Evolutionary conservation across 306 rosid genomes (phyloP).

Genomic region (Cicer judaicum): DNA sequence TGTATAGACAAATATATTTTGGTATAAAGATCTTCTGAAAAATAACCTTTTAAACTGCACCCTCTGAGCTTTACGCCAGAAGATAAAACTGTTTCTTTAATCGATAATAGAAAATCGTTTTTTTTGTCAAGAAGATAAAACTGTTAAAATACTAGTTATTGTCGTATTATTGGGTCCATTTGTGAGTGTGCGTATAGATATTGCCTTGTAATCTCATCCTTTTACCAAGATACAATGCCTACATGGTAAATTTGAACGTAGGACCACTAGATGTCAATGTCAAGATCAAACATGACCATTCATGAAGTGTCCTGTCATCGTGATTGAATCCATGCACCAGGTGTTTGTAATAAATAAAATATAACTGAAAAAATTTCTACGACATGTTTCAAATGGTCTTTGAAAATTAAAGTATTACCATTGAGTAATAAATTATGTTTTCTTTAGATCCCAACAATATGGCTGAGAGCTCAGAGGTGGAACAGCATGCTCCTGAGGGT

Average conservation of each 20-base stretch:
- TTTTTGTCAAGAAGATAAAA: background rate
- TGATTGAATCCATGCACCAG: conserved; percentile 20
- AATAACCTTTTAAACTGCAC: conserved; percentile 11
- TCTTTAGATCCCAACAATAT: conserved; percentile 21
- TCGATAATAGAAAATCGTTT: too few species aligned
- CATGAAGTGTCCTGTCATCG: background rate
- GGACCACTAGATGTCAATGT: conserved; percentile 13
- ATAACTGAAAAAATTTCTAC: background rate
- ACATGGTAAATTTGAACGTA: background rate
- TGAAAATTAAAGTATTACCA: background rate
- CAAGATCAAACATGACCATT: conserved; percentile 12
- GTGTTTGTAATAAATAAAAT: conserved; percentile 10
- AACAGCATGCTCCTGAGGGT: conserved; percentile 18
- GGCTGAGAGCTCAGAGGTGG: conserved; percentile 13
- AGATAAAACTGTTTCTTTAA: background rate
- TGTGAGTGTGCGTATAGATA: background rate
- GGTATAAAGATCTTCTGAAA: conserved; percentile 20
- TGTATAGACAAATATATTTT: background rate
- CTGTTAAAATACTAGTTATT: background rate
- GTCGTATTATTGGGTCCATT: conserved; percentile 4
- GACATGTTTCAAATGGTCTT: conserved; percentile 22
- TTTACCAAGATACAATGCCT: background rate
- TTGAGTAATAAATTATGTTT: background rate
- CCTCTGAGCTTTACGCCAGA: conserved; percentile 16
- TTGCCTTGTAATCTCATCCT: conserved; percentile 2